A percentile compares a stretch with the other conserved stretches of the same genome.
Conservation (phyloP, 1,284 basidiomycete species). For the Pseudozyma pruni region DNA sequence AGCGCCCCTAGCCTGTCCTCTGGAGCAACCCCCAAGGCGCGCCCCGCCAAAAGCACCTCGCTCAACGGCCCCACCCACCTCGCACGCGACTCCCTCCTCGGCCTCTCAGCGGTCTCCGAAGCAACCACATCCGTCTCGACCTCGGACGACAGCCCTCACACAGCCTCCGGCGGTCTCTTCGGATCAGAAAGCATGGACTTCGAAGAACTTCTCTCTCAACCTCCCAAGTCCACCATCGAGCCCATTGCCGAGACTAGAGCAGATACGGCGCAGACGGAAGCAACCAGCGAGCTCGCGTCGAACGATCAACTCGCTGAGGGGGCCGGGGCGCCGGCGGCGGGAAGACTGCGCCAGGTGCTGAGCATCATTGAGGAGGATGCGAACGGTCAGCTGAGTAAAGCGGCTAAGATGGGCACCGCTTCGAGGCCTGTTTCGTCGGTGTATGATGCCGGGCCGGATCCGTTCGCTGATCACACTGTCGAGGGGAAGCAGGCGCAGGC, state of each 20-base stretch:
- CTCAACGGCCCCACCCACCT: slow-evolving; percentile 19
- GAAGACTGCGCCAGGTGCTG: slow-evolving; percentile 40
- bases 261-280: no score
- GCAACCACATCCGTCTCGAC: slow-evolving; percentile 33
- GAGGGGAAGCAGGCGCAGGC: neutral
- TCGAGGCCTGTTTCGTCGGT: slow-evolving; percentile 20
- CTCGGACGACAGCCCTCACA: slow-evolving; percentile 17
- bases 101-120: slow-evolving; percentile 42
- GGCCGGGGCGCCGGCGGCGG: slow-evolving; percentile 17
- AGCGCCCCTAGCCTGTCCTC: neutral
- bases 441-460: slow-evolving; percentile 38
- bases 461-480: slow-evolving; percentile 16
- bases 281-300: no score
- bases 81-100: slow-evolving; percentile 33
- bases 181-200: slow-evolving; percentile 49
- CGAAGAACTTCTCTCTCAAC: slow-evolving; percentile 36
- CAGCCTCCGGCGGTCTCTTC: slow-evolving; percentile 31
- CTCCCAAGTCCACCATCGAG: slow-evolving; percentile 6
- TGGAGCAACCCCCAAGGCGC: slow-evolving; percentile 26
- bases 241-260: neutral
- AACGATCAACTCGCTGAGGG: neutral
- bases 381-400: slow-evolving; percentile 23
- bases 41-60: neutral
- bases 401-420: slow-evolving; percentile 5
- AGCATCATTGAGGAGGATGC: slow-evolving; percentile 51